Evolutionary conservation across 2,329 filamentous ascomycete species (phyloP), one percentile per base, ranked within the genome.

Genomic region (Chaetothyriales sp.): DNA sequence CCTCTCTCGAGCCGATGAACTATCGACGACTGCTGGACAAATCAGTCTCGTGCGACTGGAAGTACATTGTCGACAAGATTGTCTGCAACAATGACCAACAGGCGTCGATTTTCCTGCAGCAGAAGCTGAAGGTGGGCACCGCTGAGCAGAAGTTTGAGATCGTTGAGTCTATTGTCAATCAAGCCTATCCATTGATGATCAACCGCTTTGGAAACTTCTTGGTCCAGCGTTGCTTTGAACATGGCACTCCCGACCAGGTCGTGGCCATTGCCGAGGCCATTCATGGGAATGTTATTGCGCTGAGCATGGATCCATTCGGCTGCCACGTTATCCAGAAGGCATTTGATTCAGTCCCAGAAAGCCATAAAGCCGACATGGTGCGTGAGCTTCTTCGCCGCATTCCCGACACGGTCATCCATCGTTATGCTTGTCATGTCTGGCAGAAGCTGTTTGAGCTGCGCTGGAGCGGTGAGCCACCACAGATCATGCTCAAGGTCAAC

Each of bases 31-130:
- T 98, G 42, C 79, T 96, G 46, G 92, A 98, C 64, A 88, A 89
- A 63, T 95, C 90, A 64, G 87, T 94, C 68, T 94, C 86, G 63
- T 96, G 90, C 70, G 93, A 98, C 71, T 98, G 90, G 92, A 94
- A 92, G 70, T 95, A 95, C 66, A 95, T 98, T 60, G 92, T 98
- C 50, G 90, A 98, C 72, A 96, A 96, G 74, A 98, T 98, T 64
- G 89, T 98, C 59, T 93, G 87, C 78, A 95, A 89, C 72, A 96
- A 98, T 66, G 92, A 98, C 64, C 92, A 98, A 68, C 92, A 98
- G 68, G 92, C 93, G 8, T 98, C 92, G 1, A 96, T 98, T 62
- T 98, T 98, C 69, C 74, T 98, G 44, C 92, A 98, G 67, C 92
- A 98, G 70, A 98, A 98, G 72, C 84, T 98, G 60, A 98, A 98